These are phyloP conservation scores for Aspergillus cristatus DNA, from an alignment of 495 filamentous ascomycete species.

Conservation along the genomic window DNA sequence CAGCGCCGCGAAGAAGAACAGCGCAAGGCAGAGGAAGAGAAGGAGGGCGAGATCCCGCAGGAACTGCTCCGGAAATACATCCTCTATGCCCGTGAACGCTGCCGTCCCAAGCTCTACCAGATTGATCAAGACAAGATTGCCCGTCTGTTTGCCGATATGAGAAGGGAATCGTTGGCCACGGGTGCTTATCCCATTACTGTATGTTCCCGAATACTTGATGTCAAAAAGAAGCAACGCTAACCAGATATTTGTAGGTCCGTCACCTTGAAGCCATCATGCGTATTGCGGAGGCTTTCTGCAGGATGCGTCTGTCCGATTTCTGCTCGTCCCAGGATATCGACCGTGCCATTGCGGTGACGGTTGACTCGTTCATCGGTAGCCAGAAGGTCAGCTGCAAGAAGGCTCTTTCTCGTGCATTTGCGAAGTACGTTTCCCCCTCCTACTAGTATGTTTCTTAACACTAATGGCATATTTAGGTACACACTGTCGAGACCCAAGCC, in stretches of 20 bases:
- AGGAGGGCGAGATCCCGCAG: slow-evolving; percentile 78
- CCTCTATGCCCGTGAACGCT: slow-evolving; percentile 85
- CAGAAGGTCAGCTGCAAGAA: slow-evolving; percentile 99
- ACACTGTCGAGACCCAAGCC: slow-evolving; percentile 39
- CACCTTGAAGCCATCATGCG: slow-evolving; percentile 97
- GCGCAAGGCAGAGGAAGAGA: slow-evolving; percentile 44
- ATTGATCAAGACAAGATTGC: slow-evolving; percentile 98
- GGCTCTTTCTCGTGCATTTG: slow-evolving; percentile 89
- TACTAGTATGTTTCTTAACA: background rate
- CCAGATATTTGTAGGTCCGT: slow-evolving; percentile 88
- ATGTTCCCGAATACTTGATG: slow-evolving; percentile 24
- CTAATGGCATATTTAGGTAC: slow-evolving; percentile 27
- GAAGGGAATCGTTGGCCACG: slow-evolving; percentile 81
- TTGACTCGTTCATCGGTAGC: slow-evolving; percentile 90
- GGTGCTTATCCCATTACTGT: slow-evolving; percentile 98
- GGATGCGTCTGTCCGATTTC: slow-evolving; percentile 92
- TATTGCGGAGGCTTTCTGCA: slow-evolving; percentile 84
- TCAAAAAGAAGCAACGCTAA: slow-evolving; percentile 1
- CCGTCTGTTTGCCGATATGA: slow-evolving; percentile 91
- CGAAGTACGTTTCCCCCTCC: slow-evolving; percentile 61
- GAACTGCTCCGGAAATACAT: slow-evolving; percentile 95
- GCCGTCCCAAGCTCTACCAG: slow-evolving; percentile 87
- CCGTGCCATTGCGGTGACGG: slow-evolving; percentile 91
- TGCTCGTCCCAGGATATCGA: slow-evolving; percentile 86
- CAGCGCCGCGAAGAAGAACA: slow-evolving; percentile 27